A percentile compares a stretch with the other conserved stretches of the same genome.
phyloP scores from a whole-genome alignment of 306 rosid species.

The Sicyos edulis region DNA sequence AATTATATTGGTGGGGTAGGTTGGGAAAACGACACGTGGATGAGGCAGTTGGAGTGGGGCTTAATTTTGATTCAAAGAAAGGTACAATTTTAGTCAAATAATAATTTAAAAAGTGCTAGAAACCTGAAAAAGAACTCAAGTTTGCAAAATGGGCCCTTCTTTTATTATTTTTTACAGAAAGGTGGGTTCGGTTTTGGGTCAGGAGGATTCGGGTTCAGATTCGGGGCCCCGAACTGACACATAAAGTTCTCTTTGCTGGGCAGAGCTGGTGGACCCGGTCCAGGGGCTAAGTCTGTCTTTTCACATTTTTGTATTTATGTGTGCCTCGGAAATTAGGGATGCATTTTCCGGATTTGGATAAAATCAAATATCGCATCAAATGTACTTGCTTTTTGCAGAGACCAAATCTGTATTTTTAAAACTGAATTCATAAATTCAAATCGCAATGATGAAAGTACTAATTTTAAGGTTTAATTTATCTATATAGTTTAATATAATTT shows the following conservation, averaged over 20 bases:
- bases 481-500: too few relatives aligned
- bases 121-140: neutral
- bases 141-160: neutral
- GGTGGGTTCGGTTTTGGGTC: neutral
- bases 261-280: neutral
- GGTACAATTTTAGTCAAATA: neutral
- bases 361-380: neutral
- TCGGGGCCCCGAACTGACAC: constrained; percentile 19
- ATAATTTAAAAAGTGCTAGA: neutral
- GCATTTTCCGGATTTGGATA: too few relatives aligned
- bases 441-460: too few relatives aligned
- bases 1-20: neutral
- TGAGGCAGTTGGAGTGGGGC: neutral
- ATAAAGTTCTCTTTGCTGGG: neutral
- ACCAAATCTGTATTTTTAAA: too few relatives aligned
- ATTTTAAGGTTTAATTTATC: too few relatives aligned
- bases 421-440: too few relatives aligned
- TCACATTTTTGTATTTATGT: neutral
- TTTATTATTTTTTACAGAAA: neutral
- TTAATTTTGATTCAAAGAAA: neutral
- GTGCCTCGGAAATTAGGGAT: neutral
- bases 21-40: neutral
- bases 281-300: neutral
- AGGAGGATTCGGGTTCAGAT: neutral
- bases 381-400: neutral